These are phyloP conservation scores for Macrolepiota fuliginosa DNA, from an alignment of 768 basidiomycete species.

Conservation along the genomic window DNA sequence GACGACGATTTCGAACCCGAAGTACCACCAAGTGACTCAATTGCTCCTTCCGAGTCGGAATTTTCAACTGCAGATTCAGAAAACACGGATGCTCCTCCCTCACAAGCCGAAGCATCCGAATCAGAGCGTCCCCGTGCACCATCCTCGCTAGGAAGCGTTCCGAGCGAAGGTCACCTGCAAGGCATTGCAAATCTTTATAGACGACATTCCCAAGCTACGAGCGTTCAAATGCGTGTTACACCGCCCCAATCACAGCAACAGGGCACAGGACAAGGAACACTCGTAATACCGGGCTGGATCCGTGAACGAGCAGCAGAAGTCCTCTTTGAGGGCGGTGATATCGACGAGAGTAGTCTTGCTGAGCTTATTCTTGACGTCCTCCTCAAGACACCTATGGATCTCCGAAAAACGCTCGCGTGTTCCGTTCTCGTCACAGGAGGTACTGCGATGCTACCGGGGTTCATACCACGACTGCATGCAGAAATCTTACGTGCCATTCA, in stretches of 20 bases:
- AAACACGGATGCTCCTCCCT: not conserved
- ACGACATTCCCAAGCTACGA: constrained; percentile 74
- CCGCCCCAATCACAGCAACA: constrained; percentile 61
- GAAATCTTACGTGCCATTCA: constrained; percentile 69
- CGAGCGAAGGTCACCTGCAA: constrained; percentile 55
- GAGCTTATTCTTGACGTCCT: constrained; percentile 79
- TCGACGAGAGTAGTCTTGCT: constrained; percentile 82
- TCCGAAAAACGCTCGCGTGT: constrained; percentile 79
- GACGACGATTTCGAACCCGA: constrained; percentile 41
- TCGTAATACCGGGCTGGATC: constrained; percentile 94
- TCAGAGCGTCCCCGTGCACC: constrained; percentile 46
- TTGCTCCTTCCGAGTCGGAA: not conserved
- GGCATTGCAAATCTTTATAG: constrained; percentile 69
- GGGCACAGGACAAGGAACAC: constrained; percentile 72
- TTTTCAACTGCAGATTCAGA: constrained; percentile 39
- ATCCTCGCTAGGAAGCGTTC: constrained; percentile 24
- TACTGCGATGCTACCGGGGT: constrained; percentile 88
- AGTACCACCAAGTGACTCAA: constrained; percentile 27
- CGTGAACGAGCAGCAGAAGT: constrained; percentile 89
- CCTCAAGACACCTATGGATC: constrained; percentile 86
- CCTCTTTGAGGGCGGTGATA: constrained; percentile 85
- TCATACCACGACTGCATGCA: constrained; percentile 82
- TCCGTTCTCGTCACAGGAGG: constrained; percentile 89
- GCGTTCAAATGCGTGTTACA: constrained; percentile 64
- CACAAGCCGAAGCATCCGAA: constrained; percentile 60